Evolutionary conservation across 352 stramenopile species (phyloP).

Genomic region (Pythium sukuiense): DNA sequence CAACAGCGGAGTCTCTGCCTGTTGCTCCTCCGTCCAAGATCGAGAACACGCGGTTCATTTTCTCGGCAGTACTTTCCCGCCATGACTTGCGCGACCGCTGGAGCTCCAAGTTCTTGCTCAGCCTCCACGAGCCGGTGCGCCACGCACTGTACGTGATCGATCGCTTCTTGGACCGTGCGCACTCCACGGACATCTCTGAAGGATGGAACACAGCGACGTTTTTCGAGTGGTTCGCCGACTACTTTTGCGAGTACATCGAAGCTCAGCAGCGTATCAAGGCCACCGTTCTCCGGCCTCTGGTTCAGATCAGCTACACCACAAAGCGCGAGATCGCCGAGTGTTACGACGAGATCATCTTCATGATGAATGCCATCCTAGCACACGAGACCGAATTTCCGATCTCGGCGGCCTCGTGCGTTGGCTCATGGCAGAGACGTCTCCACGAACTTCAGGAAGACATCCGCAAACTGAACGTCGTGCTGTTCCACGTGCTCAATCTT

Average conservation of each 20-base stretch:
- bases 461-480: slow-evolving; percentile 64
- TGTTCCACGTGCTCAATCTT: slow-evolving; percentile 63
- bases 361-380: slow-evolving; percentile 55
- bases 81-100: slow-evolving; percentile 58
- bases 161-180: slow-evolving; percentile 67
- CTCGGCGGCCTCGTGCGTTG: slow-evolving; percentile 43
- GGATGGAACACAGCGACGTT: slow-evolving; percentile 39
- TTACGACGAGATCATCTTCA: slow-evolving; percentile 65
- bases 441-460: slow-evolving; percentile 65
- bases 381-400: slow-evolving; percentile 59
- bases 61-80: slow-evolving; percentile 59
- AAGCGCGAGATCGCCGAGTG: slow-evolving; percentile 64
- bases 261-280: slow-evolving; percentile 71
- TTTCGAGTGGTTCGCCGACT: slow-evolving; percentile 77
- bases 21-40: slow-evolving; percentile 52
- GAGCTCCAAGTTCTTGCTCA: slow-evolving; percentile 68
- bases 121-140: slow-evolving; percentile 75
- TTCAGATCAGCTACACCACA: slow-evolving; percentile 50
- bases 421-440: slow-evolving; percentile 48
- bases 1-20: slow-evolving; percentile 26
- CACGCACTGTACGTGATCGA: slow-evolving; percentile 85
- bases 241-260: slow-evolving; percentile 73
- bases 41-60: slow-evolving; percentile 59
- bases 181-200: slow-evolving; percentile 23
- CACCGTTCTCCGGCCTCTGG: slow-evolving; percentile 51